Percentiles rank a stretch among this genome's conserved stretches.
Evolutionary conservation across 805 yeast species (phyloP).

Genomic region (Zygoascus bituminiphila): DNA sequence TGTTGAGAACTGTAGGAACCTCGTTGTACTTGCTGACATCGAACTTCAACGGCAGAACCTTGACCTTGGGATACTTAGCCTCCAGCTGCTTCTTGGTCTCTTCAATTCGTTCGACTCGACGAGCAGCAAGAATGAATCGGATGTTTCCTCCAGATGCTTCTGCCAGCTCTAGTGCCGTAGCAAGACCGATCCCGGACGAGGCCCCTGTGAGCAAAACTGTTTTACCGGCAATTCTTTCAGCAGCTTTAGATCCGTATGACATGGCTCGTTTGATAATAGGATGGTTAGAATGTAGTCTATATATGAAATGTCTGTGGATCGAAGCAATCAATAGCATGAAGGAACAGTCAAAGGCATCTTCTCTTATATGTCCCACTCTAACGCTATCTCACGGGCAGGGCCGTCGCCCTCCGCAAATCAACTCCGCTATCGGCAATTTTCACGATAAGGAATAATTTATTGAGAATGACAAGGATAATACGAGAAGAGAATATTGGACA

Average conservation of each 20-base stretch:
- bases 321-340: too few relatives aligned
- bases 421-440: neutral
- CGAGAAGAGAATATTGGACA: too few relatives aligned
- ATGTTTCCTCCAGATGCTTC: slow-evolving; percentile 62
- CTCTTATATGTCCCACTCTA: neutral
- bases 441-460: neutral
- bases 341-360: too few relatives aligned
- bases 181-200: slow-evolving; percentile 89
- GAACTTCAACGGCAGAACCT: slow-evolving; percentile 40
- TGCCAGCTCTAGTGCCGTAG: slow-evolving; percentile 84
- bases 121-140: slow-evolving; percentile 67
- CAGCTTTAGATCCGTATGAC: slow-evolving; percentile 59
- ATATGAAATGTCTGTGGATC: neutral
- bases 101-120: slow-evolving; percentile 58
- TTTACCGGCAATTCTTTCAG: slow-evolving; percentile 72
- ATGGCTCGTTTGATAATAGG: slow-evolving; percentile 10
- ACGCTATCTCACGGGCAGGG: neutral
- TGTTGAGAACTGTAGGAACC: slow-evolving; percentile 42
- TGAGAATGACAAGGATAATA: too few relatives aligned
- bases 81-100: slow-evolving; percentile 41
- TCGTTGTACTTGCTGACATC: slow-evolving; percentile 51
- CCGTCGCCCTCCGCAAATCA: neutral
- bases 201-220: slow-evolving; percentile 90
- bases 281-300: neutral
- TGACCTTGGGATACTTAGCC: slow-evolving; percentile 39